Percentiles rank a stretch among this genome's conserved stretches.
phyloP scores from a whole-genome alignment of 192 early-diverging fungal genomes.

The Hyaloraphidium curvatum region DNA sequence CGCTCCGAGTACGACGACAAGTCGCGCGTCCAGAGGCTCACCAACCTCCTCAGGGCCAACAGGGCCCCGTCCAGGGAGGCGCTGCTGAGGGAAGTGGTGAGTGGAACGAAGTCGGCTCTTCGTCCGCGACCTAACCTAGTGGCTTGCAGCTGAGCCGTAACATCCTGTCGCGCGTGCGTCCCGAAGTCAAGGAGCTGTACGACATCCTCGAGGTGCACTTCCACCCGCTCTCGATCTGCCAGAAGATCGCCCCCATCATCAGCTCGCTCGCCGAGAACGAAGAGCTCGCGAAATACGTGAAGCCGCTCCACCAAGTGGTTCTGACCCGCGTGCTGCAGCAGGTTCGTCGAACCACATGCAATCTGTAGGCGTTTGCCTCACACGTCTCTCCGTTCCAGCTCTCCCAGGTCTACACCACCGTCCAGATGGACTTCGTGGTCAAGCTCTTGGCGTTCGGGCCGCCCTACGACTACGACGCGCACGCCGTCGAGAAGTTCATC shows the following conservation, averaged over 20 bases:
- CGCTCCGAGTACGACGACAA: constrained; percentile 50
- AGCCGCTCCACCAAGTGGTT: constrained; percentile 86
- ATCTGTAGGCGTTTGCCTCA: not conserved
- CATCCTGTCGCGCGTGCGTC: constrained; percentile 64
- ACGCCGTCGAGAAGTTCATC: constrained; percentile 91
- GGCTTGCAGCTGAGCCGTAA: constrained; percentile 32
- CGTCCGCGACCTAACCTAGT: not conserved
- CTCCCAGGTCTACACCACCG: constrained; percentile 93
- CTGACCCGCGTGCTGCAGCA: constrained; percentile 95
- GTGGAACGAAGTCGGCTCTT: not conserved
- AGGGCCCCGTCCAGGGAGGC: constrained; percentile 69
- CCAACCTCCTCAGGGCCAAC: constrained; percentile 68
- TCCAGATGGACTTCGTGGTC: constrained; percentile 87
- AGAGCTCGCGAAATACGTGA: constrained; percentile 72
- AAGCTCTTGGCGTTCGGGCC: constrained; percentile 72
- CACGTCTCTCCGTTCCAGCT: constrained; percentile 19
- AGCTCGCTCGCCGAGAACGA: constrained; percentile 42
- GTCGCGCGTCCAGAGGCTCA: constrained; percentile 55
- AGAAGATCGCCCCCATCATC: constrained; percentile 77
- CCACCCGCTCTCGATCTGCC: constrained; percentile 95
- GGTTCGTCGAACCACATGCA: constrained; percentile 5
- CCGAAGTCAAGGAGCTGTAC: constrained; percentile 81
- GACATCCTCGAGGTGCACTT: constrained; percentile 95
- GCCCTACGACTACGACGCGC: constrained; percentile 63
- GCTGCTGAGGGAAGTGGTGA: constrained; percentile 68